Base-by-base conservation (phyloP, 2,329 filamentous ascomycete genomes). In the Fusarium subglutinans region DNA sequence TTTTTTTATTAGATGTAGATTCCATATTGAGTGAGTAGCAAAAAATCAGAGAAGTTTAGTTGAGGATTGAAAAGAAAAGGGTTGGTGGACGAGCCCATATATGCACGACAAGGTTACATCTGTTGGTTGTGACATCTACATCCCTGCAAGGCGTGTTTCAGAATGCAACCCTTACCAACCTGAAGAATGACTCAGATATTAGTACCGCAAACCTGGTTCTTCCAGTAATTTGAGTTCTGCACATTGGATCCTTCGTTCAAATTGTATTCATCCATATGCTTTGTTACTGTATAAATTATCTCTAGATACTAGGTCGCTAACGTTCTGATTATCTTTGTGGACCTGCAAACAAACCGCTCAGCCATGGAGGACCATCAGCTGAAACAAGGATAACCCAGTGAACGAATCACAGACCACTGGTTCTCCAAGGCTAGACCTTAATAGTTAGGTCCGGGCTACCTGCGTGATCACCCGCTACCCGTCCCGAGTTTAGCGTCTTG, bases 211-310 rank as follows among this genome's bases (percentile, higher is more conserved):
- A 5, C 41, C 3, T 24, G 41, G 41, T 9, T n/a, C 22, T 43
- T 43, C 22, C 13, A 17, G 41, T 43, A 10, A 24, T 43, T 24
- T n/a, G 8, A 43, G 41, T n/a, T 43, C 41, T n/a, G 20, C 8
- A 22, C 9, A n/a, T n/a, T 50, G 8, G 6, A 50, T 50, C 10
- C 4, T 24, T 35, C 17, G 22, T 2, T 4, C 8, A 7, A 44
- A 44, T 44, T 2, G 0, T 6, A n/a, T 17, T 17, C 14, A 2
- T 44, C 41, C 0, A 4, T 7, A 44, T 7, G 13, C 41, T 44
- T 44, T 44, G 3, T 44, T 24, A 10, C n/a, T 24, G 6, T 17
- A 15, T n/a, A 44, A 6, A 44, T 44, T 15, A 24, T 44, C 41
- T 44, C 41, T 2, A 44, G 41, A 24, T 44, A 24, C 41, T 44